These are phyloP conservation scores for Salix dunnii DNA, from an alignment of 345 rosid species.

Conservation along the genomic window DNA sequence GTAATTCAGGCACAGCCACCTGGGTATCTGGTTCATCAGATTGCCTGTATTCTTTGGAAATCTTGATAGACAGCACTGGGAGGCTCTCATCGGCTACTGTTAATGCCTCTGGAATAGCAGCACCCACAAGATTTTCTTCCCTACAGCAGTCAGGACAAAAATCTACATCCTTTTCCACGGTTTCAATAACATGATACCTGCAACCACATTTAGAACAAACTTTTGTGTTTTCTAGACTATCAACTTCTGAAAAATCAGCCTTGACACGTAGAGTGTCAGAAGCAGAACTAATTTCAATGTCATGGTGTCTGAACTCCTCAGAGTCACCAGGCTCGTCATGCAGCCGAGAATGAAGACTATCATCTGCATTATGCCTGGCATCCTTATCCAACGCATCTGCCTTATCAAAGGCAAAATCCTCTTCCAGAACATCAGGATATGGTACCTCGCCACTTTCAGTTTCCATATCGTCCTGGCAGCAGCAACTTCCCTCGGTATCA, in stretches of 20 bases:
- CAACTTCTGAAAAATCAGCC: constrained; percentile 42
- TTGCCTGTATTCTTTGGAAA: constrained; percentile 30
- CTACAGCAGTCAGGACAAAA: constrained; percentile 71
- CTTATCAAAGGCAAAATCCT: constrained; percentile 55
- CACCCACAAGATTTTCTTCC: constrained; percentile 35
- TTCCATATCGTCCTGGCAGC: constrained; percentile 35
- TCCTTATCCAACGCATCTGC: constrained; percentile 42
- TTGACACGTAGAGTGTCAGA: constrained; percentile 36
- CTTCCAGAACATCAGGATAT: constrained; percentile 48
- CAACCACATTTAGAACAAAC: constrained; percentile 65
- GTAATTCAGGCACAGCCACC: constrained; percentile 24
- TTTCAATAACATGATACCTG: constrained; percentile 42
- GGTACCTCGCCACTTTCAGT: constrained; percentile 38
- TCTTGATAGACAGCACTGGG: constrained; percentile 17
- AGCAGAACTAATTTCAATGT: constrained; percentile 41
- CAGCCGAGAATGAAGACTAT: constrained; percentile 38
- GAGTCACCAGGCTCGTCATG: constrained; percentile 37
- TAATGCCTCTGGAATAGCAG: constrained; percentile 27
- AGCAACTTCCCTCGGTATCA: constrained; percentile 56
- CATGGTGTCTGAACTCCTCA: constrained; percentile 43
- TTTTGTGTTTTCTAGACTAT: constrained; percentile 37
- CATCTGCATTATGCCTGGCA: constrained; percentile 34
- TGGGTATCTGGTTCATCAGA: constrained; percentile 30
- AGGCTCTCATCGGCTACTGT: constrained; percentile 29
- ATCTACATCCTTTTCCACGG: constrained; percentile 35